Base-by-base conservation (phyloP, 2,329 filamentous ascomycete species). In the Fusarium equiseti region DNA sequence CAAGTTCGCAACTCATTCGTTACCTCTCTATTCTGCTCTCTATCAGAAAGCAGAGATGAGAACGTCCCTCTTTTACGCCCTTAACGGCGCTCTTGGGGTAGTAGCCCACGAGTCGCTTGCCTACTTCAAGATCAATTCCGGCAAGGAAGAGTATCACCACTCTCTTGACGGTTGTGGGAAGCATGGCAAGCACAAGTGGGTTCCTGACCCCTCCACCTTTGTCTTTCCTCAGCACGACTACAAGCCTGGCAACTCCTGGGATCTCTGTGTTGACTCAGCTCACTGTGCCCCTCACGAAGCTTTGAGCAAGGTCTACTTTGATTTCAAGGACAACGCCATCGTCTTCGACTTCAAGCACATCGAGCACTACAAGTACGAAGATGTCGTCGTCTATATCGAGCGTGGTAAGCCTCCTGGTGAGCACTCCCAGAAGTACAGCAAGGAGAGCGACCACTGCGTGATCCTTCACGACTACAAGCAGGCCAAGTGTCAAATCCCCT, bases 281-380 rank as follows among this genome's bases (percentile, higher is more conserved):
- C 59, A 73, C 51, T 76, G 74, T 42, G 59, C 63, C 18, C 73
- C 72, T 27, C 60, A 71, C 18, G 68, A 76, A 32, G 70, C 74
- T 6, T 27, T 72, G 27, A 64, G 66, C 46, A 69, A 75, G 58
- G 74, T 75, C 27, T 66, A 45, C 56, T 76, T 75, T 55, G 70
- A 72, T 46, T 76, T 76, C 60, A 62, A 75, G 48, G 73, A 76
- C 22, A 73, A 76, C 8, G 70, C 59, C 20, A 59, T 76, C 5
- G 45, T 75, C 24, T 71, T 76, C 56, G 64, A 75, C 52, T 75
- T 76, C 42, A 51, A 68, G 18, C 53, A 66, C 27, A 73, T 75
- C 48, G 56, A 71, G 26, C 72, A 70, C 59, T 75, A 76, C 71
- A 74, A 75, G 64, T 76, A 74, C n/a, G 75, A 76, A 24, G 75